Conservation (phyloP, 169 alveolate species). For the Eimeria sp. region DNA sequence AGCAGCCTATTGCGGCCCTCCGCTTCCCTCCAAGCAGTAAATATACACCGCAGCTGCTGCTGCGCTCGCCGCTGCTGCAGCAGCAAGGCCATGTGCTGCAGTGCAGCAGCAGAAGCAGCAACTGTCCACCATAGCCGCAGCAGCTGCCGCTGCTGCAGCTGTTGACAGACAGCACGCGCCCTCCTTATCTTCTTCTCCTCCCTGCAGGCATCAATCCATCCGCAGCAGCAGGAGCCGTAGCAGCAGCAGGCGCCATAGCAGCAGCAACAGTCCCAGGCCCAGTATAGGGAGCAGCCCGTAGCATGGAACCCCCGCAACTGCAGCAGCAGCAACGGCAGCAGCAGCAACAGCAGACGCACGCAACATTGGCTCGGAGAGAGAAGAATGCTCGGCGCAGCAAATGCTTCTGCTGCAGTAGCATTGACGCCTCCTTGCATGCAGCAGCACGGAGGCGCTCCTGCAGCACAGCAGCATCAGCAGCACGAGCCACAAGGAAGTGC, state of each 20-base stretch:
- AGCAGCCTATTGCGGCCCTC: background rate
- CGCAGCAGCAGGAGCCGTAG: constrained; percentile 6
- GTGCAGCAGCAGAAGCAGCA: constrained; percentile 73
- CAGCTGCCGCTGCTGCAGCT: constrained; percentile 58
- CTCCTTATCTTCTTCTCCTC: constrained; percentile 11
- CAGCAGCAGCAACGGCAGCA: constrained; percentile 23
- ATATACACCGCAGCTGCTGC: constrained; percentile 19
- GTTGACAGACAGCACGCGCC: constrained; percentile 21
- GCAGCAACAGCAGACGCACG: constrained; percentile 33
- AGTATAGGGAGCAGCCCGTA: too few relatives aligned
- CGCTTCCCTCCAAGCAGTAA: constrained; percentile 6
- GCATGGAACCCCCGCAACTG: constrained; percentile 5
- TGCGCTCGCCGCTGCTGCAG: constrained; percentile 64
- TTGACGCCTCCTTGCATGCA: constrained; percentile 48
- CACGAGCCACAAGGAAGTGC: background rate
- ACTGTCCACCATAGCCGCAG: constrained; percentile 44
- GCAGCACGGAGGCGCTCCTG: constrained; percentile 10
- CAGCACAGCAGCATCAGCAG: constrained; percentile 12
- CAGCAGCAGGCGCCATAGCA: background rate
- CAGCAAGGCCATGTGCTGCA: constrained; percentile 55
- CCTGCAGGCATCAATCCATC: constrained; percentile 9
- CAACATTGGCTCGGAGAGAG: background rate
- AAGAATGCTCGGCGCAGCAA: constrained; percentile 29
- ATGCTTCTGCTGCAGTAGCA: constrained; percentile 44
- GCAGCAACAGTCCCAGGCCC: background rate